Evolutionary conservation across 495 filamentous ascomycete genomes (phyloP), one percentile per base, ranked within the genome.

Genomic region (Podospora comata): DNA sequence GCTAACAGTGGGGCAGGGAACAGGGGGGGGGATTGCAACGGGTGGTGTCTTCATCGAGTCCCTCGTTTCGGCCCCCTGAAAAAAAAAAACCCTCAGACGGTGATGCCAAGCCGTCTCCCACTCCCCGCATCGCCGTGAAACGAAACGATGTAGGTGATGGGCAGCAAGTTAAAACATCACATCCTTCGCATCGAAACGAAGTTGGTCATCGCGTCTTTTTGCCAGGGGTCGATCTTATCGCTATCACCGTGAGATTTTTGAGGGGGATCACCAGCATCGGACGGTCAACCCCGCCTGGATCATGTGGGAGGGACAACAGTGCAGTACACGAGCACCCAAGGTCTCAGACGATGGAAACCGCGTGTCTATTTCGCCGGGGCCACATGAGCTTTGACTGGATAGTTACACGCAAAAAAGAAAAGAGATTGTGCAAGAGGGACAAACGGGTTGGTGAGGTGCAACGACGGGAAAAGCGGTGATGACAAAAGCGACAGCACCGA

Each of bases 121-220:
- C n/a, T 13, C 27, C 7, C 26, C 54, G 65, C 65, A 62, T 62
- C 20, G 26, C 65, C 20, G 20, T 67, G 65, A 67, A 67, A 67
- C 65, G 59, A 67, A 67, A 67, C 65, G 59, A 28, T 23, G 39
- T 26, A 15, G n/a, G 55, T 58, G 39, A 48, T 58, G 55, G 18
- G 23, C n/a, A 26, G 23, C 55, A 58, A 58, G n/a, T 58, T 58
- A 19, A 58, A 58, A 58, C 55, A 58, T 19, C 55, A 58, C 55
- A 19, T 23, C 55, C 55, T 20, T 4, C 6, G 23, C 23, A 58
- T 58, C 23, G 19, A 58, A 58, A 58, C 55, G 13, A 58, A 58
- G 55, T 58, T 58, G 55, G 55, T 20, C n/a, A 58, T 58, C 55
- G 55, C n/a, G 7, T 58, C 3, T 58, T 58, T 58, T 58, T 16